These are phyloP conservation scores for Colletotrichum costaricense DNA, from an alignment of 2,329 filamentous ascomycete species.

Conservation along the genomic window DNA sequence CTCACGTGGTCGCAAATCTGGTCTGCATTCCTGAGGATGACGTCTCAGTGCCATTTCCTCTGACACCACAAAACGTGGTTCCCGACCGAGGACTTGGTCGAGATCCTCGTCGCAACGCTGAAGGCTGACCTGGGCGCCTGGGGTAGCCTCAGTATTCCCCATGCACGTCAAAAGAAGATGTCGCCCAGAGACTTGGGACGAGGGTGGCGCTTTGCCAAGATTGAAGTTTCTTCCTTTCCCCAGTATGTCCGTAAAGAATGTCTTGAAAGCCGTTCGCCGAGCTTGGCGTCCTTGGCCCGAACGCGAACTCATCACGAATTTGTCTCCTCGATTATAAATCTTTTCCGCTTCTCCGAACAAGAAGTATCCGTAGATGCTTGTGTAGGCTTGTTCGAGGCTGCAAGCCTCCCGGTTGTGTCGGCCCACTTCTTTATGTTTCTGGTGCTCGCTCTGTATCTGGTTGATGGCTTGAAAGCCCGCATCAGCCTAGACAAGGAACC, in stretches of 20 bases:
- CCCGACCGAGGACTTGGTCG: not conserved
- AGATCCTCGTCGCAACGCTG: not conserved
- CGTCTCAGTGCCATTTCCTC: not conserved
- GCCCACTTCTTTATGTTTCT: not conserved
- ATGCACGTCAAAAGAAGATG: not conserved
- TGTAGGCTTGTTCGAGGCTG: not conserved
- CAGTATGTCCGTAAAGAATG: not conserved
- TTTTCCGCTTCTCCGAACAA: not conserved
- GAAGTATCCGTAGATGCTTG: too few relatives aligned
- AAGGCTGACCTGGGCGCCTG: not conserved
- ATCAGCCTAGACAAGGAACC: not conserved
- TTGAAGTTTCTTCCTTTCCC: not conserved
- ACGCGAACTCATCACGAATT: not conserved
- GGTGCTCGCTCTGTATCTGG: not conserved
- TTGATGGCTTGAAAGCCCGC: not conserved
- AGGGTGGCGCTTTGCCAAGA: not conserved
- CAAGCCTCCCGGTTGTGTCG: not conserved
- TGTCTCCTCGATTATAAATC: not conserved
- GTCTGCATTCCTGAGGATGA: not conserved
- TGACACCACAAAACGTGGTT: constrained; percentile 19
- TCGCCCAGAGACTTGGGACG: not conserved
- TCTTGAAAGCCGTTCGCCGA: not conserved
- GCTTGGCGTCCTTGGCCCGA: constrained; percentile 23
- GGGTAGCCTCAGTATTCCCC: not conserved
- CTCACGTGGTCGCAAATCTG: not conserved